Evolutionary conservation across 495 filamentous ascomycete species (phyloP), one percentile per base, ranked within the genome.

Genomic region (Amorphotheca resinae): DNA sequence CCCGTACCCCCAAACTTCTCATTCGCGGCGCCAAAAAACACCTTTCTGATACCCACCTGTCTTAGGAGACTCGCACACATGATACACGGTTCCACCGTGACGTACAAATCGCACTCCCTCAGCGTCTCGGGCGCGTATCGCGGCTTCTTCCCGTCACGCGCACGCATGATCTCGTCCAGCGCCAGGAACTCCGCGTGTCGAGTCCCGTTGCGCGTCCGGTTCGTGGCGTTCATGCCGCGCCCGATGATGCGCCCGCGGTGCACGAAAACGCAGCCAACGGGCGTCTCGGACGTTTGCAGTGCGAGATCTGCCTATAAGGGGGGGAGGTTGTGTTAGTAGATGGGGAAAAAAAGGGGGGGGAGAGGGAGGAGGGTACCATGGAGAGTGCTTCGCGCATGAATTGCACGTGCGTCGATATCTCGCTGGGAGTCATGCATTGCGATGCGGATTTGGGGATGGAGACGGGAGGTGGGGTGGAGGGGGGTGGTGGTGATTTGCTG

Each of bases 1-100:
- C 93, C 91, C 33, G 84, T 93, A 22, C 91, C 91, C 12, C 91
- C 91, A 65, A 98, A 98, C 34, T 89, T 80, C 54, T 95, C 91
- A 64, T 98, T 98, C 35, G 77, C 68, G 45, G 87, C 93, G n/a
- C 91, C 93, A 60, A 84, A 96, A 61, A 84, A 95, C 1, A 96
- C 91, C 40, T 72, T 76, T 41, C 79, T 70, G 55, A 98, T 80
- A 4, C 73, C 68, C 40, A 86, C 75, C 58, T 96, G 93, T 22
- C 83, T 77, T 22, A 98, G 70, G 21, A 87, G 73, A n/a, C 85
- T 87, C 1, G 91, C 89, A 56, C 91, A 98, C 91, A 98, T 98
- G 54, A 98, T 79, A 58, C 91, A 98, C 1, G 91, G 91, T 58
- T 98, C 91, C 38, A 96, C 88, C 0, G 91, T 96, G 23, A 98